phyloP scores from a whole-genome alignment of 495 filamentous ascomycete genomes.

The Aspergillus panamensis region DNA sequence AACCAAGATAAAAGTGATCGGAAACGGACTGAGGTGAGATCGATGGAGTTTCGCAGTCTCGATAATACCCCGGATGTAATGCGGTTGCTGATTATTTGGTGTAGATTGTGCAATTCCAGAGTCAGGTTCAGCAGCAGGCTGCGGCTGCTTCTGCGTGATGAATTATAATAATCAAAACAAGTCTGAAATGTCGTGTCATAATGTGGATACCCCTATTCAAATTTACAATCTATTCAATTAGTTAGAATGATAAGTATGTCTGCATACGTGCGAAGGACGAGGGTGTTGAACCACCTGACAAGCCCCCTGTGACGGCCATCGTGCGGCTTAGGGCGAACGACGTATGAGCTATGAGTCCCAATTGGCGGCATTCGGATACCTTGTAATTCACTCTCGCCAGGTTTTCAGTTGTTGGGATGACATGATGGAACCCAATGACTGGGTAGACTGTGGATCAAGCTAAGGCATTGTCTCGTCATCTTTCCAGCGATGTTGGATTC shows the following conservation, averaged over 20 bases:
- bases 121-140: constrained; percentile 38
- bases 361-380: too few relatives aligned
- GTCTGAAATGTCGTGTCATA: not conserved
- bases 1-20: constrained; percentile 78
- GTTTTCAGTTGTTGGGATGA: too few relatives aligned
- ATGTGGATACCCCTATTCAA: not conserved
- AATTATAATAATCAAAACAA: not conserved
- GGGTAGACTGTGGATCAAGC: too few relatives aligned
- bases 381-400: too few relatives aligned
- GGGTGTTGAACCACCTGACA: too few relatives aligned
- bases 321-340: too few relatives aligned
- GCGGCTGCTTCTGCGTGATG: constrained; percentile 36
- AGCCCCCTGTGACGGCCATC: too few relatives aligned
- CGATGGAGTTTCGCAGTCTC: not conserved
- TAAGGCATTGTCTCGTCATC: too few relatives aligned
- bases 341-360: too few relatives aligned
- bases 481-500: not conserved
- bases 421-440: too few relatives aligned
- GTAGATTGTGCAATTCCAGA: constrained; percentile 45
- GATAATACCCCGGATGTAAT: not conserved
- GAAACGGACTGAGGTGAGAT: constrained; percentile 65
- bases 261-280: not conserved
- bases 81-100: constrained; percentile 17
- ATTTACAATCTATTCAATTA: not conserved
- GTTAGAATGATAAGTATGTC: not conserved